Base-by-base conservation (phyloP, 306 rosid species). In the Cotoneaster glaucophyllus region DNA sequence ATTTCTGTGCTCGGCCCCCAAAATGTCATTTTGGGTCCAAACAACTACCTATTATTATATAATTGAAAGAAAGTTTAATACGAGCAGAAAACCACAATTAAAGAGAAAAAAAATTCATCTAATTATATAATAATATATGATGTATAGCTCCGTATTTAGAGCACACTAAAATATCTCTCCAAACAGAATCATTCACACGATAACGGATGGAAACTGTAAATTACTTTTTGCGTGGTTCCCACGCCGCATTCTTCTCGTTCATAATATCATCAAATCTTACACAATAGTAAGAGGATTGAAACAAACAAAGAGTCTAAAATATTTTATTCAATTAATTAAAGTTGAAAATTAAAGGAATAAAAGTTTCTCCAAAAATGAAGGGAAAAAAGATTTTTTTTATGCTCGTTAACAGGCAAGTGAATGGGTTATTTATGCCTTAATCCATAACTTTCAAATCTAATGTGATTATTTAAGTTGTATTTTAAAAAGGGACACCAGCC, bases 381-480 rank as follows among this genome's bases (percentile, higher is more conserved):
- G 81, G 79, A 81, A 45, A 34, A 64, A 61, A 48, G 37, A 77
- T 65, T 80, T 74, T 22, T 44, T 17, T 26, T 64, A 57, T n/a
- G 45, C 44, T 59, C 29, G 65, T 21, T 22, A 57, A 66, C 62
- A 71, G 58, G 64, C 64, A 78, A 67, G 87, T 86, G 86, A 85
- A 83, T 72, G 81, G 75, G 78, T 85, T 48, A 67, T 81, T 80
- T 83, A 76, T 80, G 74, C 59, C 66, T 76, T 73, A 61, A 75
- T 66, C 80, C 61, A 19, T 69, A 77, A 69, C 79, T 77, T 65
- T 76, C 77, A 78, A 82, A 69, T 50, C 28, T 44, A 63, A 63
- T 2, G 5, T 25, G 43, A 77, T 79, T 73, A 76, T 68, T 58
- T 71, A 77, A 71, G 71, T 62, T 84, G 82, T 83, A 61, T 12